Conservation (phyloP, 164 flowering plant genomes). For the Houttuynia cordata region DNA sequence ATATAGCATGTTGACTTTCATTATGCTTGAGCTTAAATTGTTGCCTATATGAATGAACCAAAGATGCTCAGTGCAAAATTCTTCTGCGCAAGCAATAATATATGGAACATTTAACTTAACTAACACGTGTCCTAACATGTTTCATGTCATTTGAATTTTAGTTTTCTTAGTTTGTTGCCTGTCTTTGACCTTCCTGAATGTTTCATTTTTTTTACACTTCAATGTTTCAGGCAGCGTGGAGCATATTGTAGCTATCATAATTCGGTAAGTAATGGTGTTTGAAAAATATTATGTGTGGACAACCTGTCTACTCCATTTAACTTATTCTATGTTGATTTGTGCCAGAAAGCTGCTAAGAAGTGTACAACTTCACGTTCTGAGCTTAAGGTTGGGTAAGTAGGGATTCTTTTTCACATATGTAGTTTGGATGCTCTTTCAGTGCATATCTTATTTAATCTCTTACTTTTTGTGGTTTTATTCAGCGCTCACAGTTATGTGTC, state of each 20-base stretch:
- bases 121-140: too few relatives aligned
- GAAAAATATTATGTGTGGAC: too few relatives aligned
- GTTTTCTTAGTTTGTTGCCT: too few relatives aligned
- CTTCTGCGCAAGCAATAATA: too few relatives aligned
- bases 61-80: too few relatives aligned
- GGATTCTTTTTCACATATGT: not conserved
- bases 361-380: constrained; percentile 48
- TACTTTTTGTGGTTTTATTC: not conserved
- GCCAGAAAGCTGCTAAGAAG: constrained; percentile 54
- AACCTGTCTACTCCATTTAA: not conserved
- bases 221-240: constrained; percentile 52
- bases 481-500: not conserved
- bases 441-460: not conserved
- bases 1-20: too few relatives aligned
- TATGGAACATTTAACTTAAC: too few relatives aligned
- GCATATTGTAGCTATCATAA: constrained; percentile 58
- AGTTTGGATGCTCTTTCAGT: not conserved
- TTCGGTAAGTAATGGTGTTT: constrained; percentile 32
- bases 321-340: constrained; percentile 6
- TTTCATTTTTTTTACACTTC: not conserved
- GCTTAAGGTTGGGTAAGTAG: constrained; percentile 78
- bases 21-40: too few relatives aligned
- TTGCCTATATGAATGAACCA: too few relatives aligned
- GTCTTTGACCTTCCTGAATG: not conserved
- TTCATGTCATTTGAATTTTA: too few relatives aligned